Percentiles rank a stretch among this genome's conserved stretches.
Evolutionary conservation across 371 early-diverging fungal genomes (phyloP).

Genomic region (Syncephalis fuscata): DNA sequence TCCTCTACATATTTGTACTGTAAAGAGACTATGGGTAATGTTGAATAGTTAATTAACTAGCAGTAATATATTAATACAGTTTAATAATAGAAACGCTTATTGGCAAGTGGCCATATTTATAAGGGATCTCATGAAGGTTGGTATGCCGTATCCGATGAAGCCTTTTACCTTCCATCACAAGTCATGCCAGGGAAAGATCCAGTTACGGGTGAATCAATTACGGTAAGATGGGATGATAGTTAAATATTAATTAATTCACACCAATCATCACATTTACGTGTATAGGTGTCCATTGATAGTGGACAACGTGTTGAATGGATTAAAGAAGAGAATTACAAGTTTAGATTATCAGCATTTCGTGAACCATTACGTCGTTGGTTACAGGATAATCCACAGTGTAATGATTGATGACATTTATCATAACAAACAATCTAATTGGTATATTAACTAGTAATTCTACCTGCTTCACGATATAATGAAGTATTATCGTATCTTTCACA

Average conservation of each 20-base stretch:
- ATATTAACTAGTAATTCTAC: slow-evolving; percentile 47
- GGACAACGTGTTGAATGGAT: slow-evolving; percentile 82
- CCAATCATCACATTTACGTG: background rate
- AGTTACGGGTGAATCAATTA: slow-evolving; percentile 30
- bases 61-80: no score
- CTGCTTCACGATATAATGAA: slow-evolving; percentile 36
- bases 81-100: slow-evolving; percentile 40
- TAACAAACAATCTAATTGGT: no score
- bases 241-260: background rate
- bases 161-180: slow-evolving; percentile 65
- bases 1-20: slow-evolving; percentile 46
- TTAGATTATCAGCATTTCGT: slow-evolving; percentile 47
- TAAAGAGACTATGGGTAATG: slow-evolving; percentile 57
- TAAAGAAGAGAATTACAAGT: slow-evolving; percentile 86
- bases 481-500: slow-evolving; percentile 29
- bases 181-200: slow-evolving; percentile 42
- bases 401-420: background rate
- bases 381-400: slow-evolving; percentile 28
- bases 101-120: slow-evolving; percentile 69
- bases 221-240: slow-evolving; percentile 17
- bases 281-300: slow-evolving; percentile 56
- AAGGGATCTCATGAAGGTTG: slow-evolving; percentile 86
- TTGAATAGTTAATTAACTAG: no score
- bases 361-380: slow-evolving; percentile 51
- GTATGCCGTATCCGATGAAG: slow-evolving; percentile 93